Base-by-base conservation (phyloP, 805 yeast species). In the Candida awuae region DNA sequence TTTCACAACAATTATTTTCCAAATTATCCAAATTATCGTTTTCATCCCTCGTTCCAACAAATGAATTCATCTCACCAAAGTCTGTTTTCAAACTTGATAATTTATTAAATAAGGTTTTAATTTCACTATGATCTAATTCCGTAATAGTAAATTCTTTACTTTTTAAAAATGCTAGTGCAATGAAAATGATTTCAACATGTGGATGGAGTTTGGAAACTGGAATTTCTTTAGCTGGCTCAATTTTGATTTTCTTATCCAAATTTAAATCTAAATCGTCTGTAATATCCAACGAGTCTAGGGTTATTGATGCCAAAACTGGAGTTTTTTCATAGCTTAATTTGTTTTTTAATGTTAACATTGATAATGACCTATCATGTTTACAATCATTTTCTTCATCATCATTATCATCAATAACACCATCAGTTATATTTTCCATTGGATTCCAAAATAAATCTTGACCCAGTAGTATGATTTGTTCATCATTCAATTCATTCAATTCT, bases 61-160 rank as follows among this genome's bases (percentile, higher is more conserved):
- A 51, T 10, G 59, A 49, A 35, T 50, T 46, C 13, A 54, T 49
- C 27, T 55, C 65, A 26, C 52, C 53, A 29, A 29, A 32, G 23
- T 41, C 43, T 30, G 51, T 53, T 39, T 44, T 54, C 56, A 56
- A 63, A 12, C 77, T 67, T 1, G 78, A 75, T 34, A 72, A 54
- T 28, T 79, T 71, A 44, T 75, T 75, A 45, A 88, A 67, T 47
- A 77, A 77, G 54, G 87, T 94, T 28, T 87, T 68, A 32, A 86
- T 84, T 60, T 88, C 97, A 46, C 84, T 78, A 55, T 85, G 94
- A 53, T 88, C 97, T 47, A 87, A 77, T 55, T 88, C 97, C 47
- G 84, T 70, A 39, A 88, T 67, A 29, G 82, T 76, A 49, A 76
- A 75, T 50, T 83, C 88, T 58, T 81, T 80, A 37, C 90, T 78